Evolutionary conservation across 495 filamentous ascomycete species (phyloP).

Genomic region (Mycothermus thermophilus): DNA sequence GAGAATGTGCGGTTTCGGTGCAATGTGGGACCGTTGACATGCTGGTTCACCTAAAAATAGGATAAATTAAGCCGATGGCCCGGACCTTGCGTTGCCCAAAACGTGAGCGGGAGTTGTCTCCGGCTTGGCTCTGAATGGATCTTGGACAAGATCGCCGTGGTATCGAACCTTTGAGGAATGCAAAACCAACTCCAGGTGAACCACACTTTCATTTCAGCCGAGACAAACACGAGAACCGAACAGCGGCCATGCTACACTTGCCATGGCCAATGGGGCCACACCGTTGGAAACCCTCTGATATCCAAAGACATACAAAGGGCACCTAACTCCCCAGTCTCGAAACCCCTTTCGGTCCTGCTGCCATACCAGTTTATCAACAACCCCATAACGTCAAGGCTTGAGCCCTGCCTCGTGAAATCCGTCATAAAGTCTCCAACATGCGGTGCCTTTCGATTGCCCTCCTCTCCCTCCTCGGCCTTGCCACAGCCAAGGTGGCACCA

Average conservation of each 20-base stretch:
- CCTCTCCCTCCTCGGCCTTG: slow-evolving; percentile 2
- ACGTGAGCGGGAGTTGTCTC: slow-evolving; percentile 2
- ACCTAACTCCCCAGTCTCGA: too few species aligned
- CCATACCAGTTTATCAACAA: background rate
- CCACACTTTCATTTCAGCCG: slow-evolving; percentile 3
- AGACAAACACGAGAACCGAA: slow-evolving; percentile 3
- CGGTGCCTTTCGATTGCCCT: slow-evolving; percentile 3
- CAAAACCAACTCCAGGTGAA: background rate
- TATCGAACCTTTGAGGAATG: background rate
- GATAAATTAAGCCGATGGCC: background rate
- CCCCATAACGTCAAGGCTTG: background rate
- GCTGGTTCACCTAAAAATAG: slow-evolving; percentile 11
- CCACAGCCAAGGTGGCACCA: background rate
- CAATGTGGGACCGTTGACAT: too few species aligned
- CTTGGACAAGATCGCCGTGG: background rate
- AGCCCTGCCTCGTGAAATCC: background rate
- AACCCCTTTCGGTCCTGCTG: background rate
- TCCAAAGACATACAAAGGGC: too few species aligned
- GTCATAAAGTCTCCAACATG: slow-evolving; percentile 1
- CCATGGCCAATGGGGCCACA: too few species aligned
- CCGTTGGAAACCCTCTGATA: too few species aligned
- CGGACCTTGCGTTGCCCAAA: slow-evolving; percentile 1
- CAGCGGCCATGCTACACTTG: background rate
- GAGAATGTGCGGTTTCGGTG: too few species aligned
- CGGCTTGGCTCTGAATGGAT: slow-evolving; percentile 6